A percentile compares a stretch with the other conserved stretches of the same genome.
phyloP scores from a whole-genome alignment of 2,329 filamentous ascomycete genomes.

The Aspergillus sp. region DNA sequence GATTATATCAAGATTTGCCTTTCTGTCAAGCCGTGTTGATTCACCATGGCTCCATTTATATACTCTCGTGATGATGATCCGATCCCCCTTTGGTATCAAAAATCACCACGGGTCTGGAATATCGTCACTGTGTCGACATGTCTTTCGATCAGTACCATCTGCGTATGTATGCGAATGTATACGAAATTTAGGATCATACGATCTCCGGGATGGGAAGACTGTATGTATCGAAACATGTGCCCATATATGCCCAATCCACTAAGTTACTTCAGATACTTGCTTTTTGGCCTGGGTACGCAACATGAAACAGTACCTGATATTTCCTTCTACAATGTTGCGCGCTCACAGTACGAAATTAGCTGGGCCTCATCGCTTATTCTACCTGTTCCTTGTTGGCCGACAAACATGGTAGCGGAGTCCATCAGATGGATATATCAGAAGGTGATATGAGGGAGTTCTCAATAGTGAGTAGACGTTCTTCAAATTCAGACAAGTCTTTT shows the following conservation, averaged over 20 bases:
- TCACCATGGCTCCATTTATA: background rate
- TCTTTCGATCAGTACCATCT: slow-evolving; percentile 12
- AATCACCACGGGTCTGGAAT: slow-evolving; percentile 10
- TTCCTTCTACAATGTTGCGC: background rate
- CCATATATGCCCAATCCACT: too few species aligned
- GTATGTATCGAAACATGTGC: slow-evolving; percentile 8
- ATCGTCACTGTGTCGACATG: slow-evolving; percentile 15
- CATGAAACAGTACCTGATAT: background rate
- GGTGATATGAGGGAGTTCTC: slow-evolving; percentile 12
- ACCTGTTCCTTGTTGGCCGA: slow-evolving; percentile 15
- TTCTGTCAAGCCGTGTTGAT: background rate
- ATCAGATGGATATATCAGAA: slow-evolving; percentile 11
- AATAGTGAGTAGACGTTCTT: slow-evolving; percentile 7
- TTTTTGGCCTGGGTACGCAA: slow-evolving; percentile 15
- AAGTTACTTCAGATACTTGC: slow-evolving; percentile 10
- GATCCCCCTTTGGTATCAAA: slow-evolving; percentile 1
- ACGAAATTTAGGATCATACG: slow-evolving; percentile 22
- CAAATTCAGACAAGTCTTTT: background rate
- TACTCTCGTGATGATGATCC: background rate
- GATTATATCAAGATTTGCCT: too few species aligned
- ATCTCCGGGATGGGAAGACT: slow-evolving; percentile 16
- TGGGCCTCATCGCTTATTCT: slow-evolving; percentile 18
- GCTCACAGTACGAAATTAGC: slow-evolving; percentile 4
- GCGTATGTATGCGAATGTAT: slow-evolving; percentile 17
- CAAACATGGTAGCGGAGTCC: slow-evolving; percentile 16